Base-by-base conservation (phyloP, 192 early-diverging fungal species). In the Diversispora eburnea region DNA sequence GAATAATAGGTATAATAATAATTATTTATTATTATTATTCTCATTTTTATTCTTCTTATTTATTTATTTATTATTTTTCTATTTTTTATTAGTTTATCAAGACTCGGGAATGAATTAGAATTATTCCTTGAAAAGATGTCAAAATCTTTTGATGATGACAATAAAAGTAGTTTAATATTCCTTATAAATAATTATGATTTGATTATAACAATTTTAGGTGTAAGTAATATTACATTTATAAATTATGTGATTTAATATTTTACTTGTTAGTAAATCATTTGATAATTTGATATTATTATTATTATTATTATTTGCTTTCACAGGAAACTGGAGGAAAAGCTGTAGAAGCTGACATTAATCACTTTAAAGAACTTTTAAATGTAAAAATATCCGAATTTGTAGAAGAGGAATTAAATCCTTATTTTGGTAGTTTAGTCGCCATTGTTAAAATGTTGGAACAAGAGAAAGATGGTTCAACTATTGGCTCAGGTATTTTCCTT, bases 131-230 rank as follows among this genome's bases (percentile, higher is more conserved):
- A 89, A 17, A 81, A 87, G 46, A 89, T 94, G 82, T 88, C 92
- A 0, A 89, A 83, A 10, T 88, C 90, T 49, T 88, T 93, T 67
- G 67, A 81, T 8, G 92, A 93, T 65, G 92, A 93, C 62, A 80
- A 80, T 20, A 91, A 91, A 54, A 86, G 82, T 33, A 78, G 89
- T 45, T 80, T 92, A 54, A 88, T 93, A 12, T 96, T 96, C 73
- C 81, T 94, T 71, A 95, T 99, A 77, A 99, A 97, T 85, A 99
- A 96, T 76, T 92, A 92, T 78, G 96, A 99, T 74, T 81, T 96
- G 15, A 88, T 97, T 20, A 80, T 92, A 33, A 84, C 90, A 3
- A 90, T 96, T 46, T 82, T 99, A 39, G 80, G 85, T 55, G 95
- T 91, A 82, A 65, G 84, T n/a, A 6, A 41, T 52, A 15, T 13